A percentile compares a stretch with the other conserved stretches of the same genome.
phyloP scores from a whole-genome alignment of 176 grass and related monocot species.

The Poa pratensis region DNA sequence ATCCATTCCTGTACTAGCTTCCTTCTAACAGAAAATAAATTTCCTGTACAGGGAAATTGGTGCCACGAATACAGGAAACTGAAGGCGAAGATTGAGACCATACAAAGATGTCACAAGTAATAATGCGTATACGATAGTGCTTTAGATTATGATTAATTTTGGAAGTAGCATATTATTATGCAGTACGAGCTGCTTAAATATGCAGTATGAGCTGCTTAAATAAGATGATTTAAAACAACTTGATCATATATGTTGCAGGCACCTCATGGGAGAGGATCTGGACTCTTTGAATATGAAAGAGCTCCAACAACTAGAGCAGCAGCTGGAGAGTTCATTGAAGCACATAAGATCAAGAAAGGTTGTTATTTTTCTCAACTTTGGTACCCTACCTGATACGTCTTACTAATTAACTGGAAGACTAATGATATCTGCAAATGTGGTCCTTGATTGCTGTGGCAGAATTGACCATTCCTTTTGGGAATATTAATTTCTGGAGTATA shows the following conservation, averaged over 20 bases:
- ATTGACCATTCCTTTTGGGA: neutral
- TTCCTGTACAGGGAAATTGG: constrained; percentile 69
- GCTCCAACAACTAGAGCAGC: constrained; percentile 82
- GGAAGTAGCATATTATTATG: neutral
- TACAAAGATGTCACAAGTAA: constrained; percentile 86
- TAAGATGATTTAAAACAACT: neutral
- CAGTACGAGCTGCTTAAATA: neutral
- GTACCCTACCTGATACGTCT: neutral
- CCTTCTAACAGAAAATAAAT: constrained; percentile 15
- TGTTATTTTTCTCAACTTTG: constrained; percentile 33
- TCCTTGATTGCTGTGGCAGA: neutral
- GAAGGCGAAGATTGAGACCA: constrained; percentile 73
- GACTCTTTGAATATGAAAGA: constrained; percentile 71
- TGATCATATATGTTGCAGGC: constrained; percentile 45
- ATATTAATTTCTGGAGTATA: neutral
- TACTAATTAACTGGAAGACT: neutral
- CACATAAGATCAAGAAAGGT: constrained; percentile 85
- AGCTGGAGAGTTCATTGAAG: constrained; percentile 75
- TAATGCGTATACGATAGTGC: constrained; percentile 25
- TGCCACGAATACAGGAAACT: constrained; percentile 76
- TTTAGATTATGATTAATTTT: neutral
- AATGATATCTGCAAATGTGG: neutral
- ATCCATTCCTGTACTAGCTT: neutral
- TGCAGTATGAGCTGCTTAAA: neutral
- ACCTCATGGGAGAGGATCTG: constrained; percentile 78